These are phyloP conservation scores for Niebla homalea DNA, from an alignment of 495 filamentous ascomycete species.

Conservation along the genomic window DNA sequence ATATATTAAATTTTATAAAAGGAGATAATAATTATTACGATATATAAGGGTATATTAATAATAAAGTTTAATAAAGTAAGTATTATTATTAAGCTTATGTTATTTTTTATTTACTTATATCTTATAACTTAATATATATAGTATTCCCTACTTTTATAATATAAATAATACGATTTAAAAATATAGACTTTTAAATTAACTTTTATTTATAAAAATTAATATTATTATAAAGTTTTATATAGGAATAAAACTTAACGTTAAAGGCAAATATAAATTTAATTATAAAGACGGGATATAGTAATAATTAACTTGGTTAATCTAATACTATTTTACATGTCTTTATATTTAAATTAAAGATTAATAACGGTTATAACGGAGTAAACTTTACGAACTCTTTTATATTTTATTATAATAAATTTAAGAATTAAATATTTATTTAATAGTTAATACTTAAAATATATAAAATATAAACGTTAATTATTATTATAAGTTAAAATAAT, in stretches of 20 bases:
- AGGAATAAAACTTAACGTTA: too few relatives aligned
- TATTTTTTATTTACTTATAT: background rate
- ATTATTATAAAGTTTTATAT: too few relatives aligned
- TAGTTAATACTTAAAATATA: too few relatives aligned
- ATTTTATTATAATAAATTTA: background rate
- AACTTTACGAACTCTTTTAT: background rate
- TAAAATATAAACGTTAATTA: too few relatives aligned
- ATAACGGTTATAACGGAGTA: background rate
- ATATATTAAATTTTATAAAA: too few relatives aligned
- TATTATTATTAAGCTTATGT: background rate
- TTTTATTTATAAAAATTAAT: too few relatives aligned
- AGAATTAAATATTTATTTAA: too few relatives aligned
- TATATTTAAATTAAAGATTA: background rate
- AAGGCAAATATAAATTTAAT: too few relatives aligned
- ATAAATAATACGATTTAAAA: background rate
- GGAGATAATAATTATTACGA: too few relatives aligned
- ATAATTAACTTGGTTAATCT: background rate
- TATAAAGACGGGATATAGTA: too few relatives aligned
- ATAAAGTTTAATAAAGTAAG: background rate
- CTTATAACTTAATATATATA: background rate
- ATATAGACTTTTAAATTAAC: background rate
- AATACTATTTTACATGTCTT: background rate
- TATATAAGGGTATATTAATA: too few relatives aligned
- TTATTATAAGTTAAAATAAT: too few relatives aligned
- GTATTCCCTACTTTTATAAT: background rate